phyloP scores from a whole-genome alignment of 192 early-diverging fungal species.

The Lobulomyces angularis region DNA sequence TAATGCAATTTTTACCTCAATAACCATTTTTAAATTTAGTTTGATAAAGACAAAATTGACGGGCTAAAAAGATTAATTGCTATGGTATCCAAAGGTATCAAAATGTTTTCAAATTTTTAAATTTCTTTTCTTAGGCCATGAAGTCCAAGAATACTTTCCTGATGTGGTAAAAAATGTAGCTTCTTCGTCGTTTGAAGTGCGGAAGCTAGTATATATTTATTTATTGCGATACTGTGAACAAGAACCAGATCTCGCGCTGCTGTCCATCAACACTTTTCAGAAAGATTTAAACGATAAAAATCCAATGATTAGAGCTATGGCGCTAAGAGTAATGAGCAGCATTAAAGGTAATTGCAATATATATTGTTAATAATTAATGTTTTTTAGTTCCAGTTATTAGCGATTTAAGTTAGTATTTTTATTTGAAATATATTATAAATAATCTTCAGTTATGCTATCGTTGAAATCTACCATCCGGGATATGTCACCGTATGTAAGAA shows the following conservation, averaged over 20 bases:
- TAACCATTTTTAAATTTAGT: conserved; percentile 11
- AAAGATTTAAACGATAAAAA: conserved; percentile 86
- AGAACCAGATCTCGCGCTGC: conserved; percentile 87
- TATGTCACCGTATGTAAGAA: conserved; percentile 83
- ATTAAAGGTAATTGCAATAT: conserved; percentile 44
- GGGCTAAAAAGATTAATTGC: conserved; percentile 85
- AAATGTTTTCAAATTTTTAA: conserved; percentile 75
- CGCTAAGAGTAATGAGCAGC: conserved; percentile 87
- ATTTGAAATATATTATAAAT: conserved; percentile 3
- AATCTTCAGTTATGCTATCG: conserved; percentile 57
- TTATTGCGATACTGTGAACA: conserved; percentile 88
- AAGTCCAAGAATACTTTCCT: conserved; percentile 31
- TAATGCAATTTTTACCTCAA: neutral
- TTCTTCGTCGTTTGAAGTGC: conserved; percentile 72
- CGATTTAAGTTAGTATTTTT: conserved; percentile 46
- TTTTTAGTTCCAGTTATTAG: conserved; percentile 70
- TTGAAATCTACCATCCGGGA: conserved; percentile 79
- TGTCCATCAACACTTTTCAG: conserved; percentile 98
- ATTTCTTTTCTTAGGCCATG: conserved; percentile 4
- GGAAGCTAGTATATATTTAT: conserved; percentile 94
- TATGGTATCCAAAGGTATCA: conserved; percentile 81
- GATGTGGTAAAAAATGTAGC: conserved; percentile 98
- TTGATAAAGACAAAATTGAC: conserved; percentile 83
- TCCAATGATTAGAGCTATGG: conserved; percentile 88
- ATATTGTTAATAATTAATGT: neutral